Evolutionary conservation across 2,329 filamentous ascomycete genomes (phyloP).

Genomic region (Fusarium multiceps): DNA sequence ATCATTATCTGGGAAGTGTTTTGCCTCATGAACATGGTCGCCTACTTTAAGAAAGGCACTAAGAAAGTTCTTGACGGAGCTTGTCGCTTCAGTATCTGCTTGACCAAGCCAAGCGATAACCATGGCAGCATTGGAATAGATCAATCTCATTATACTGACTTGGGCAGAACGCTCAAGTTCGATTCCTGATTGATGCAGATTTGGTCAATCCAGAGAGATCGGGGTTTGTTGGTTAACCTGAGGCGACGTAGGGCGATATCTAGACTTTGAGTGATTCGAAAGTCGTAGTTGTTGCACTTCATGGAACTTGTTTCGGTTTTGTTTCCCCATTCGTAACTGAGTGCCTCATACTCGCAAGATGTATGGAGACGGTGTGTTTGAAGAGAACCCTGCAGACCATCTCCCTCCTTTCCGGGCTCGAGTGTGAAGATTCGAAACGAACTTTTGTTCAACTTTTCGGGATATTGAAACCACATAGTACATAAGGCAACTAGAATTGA

Average conservation of each 20-base stretch:
- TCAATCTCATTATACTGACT: not conserved
- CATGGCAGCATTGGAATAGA: not conserved
- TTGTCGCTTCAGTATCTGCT: not conserved
- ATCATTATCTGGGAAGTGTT: not conserved
- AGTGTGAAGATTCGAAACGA: not conserved
- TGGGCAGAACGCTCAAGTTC: not conserved
- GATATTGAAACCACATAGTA: not conserved
- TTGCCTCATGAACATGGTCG: too few relatives aligned
- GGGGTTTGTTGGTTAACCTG: accelerated
- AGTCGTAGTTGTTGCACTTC: not conserved
- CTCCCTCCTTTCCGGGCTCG: accelerated
- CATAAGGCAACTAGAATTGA: too few relatives aligned
- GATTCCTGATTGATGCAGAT: not conserved
- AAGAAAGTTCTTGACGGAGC: not conserved
- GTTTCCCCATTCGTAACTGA: not conserved
- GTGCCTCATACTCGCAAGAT: not conserved
- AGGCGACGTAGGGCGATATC: accelerated
- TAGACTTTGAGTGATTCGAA: accelerated
- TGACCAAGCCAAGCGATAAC: not conserved
- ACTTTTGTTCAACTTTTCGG: not conserved
- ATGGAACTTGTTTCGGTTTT: accelerated
- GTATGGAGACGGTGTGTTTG: accelerated
- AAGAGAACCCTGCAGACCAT: accelerated
- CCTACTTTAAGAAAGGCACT: too few relatives aligned
- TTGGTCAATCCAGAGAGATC: accelerated